phyloP scores from a whole-genome alignment of 148 eudicot species.

The Vaccinium macrocarpon region DNA sequence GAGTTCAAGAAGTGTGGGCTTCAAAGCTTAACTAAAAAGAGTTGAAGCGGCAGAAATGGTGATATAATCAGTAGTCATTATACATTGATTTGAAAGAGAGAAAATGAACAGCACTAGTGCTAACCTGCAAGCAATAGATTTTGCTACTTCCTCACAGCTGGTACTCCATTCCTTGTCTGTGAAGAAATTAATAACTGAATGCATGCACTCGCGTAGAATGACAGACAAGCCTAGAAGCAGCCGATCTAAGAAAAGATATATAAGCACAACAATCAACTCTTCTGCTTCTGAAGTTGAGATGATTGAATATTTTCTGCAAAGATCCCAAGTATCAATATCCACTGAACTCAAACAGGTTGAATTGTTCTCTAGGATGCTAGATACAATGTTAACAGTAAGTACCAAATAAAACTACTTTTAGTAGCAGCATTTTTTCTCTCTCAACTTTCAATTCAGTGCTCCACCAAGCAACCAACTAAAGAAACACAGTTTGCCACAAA shows the following conservation, averaged over 20 bases:
- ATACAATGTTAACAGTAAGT: not conserved
- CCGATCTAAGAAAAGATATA: constrained; percentile 66
- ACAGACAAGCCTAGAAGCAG: constrained; percentile 56
- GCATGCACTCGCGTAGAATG: constrained; percentile 49
- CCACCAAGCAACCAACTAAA: constrained; percentile 5
- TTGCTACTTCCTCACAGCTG: constrained; percentile 60
- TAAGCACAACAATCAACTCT: constrained; percentile 49
- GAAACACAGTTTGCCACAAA: not conserved
- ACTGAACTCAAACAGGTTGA: not conserved
- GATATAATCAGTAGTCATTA: not conserved
- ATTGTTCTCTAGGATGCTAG: not conserved
- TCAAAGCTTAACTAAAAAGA: not conserved
- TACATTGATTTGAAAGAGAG: not conserved
- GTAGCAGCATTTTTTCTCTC: not conserved
- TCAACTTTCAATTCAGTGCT: not conserved
- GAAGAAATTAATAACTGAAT: constrained; percentile 57
- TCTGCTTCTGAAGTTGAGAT: constrained; percentile 62
- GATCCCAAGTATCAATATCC: not conserved
- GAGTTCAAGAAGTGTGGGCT: not conserved
- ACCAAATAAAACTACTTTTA: not conserved
- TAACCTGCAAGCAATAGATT: constrained; percentile 63
- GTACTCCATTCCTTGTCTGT: constrained; percentile 59
- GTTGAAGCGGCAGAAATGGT: not conserved
- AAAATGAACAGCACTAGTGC: constrained; percentile 8
- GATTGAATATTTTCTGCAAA: constrained; percentile 52